Evolutionary conservation across 2,329 filamentous ascomycete species (phyloP).

Genomic region (Fusarium sp.): DNA sequence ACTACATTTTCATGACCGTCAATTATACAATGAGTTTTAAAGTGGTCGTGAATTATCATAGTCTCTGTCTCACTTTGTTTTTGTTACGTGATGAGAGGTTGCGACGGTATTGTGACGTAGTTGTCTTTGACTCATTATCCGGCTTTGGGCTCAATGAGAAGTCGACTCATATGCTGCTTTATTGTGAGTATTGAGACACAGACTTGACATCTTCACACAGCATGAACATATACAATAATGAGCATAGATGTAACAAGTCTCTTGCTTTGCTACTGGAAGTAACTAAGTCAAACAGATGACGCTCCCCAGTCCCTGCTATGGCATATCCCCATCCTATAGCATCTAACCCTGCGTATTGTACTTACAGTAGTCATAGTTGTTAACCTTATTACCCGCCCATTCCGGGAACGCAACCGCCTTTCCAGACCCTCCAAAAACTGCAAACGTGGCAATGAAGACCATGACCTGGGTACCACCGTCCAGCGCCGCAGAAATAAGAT

Average conservation of each 20-base stretch:
- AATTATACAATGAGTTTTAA: too few species aligned
- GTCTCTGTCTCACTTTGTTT: background rate
- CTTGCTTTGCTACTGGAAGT: background rate
- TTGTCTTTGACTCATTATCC: background rate
- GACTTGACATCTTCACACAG: background rate
- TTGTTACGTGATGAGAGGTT: rapidly evolving
- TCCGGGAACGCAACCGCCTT: conserved; percentile 56
- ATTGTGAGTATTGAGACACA: rapidly evolving
- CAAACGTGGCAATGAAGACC: conserved; percentile 65
- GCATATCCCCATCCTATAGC: background rate
- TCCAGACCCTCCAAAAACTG: conserved; percentile 64
- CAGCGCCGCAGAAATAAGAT: conserved; percentile 62
- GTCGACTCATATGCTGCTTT: rapidly evolving
- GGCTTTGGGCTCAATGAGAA: background rate
- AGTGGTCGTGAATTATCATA: background rate
- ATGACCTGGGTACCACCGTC: conserved; percentile 62
- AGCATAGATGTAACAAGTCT: background rate
- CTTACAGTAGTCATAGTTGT: conserved; percentile 16
- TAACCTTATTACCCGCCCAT: conserved; percentile 65
- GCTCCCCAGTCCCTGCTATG: background rate
- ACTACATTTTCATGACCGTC: too few species aligned
- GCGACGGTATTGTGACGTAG: too few species aligned
- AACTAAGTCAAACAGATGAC: too few species aligned
- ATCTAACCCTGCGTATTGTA: background rate
- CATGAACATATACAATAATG: background rate